Base-by-base conservation (phyloP, 1,284 basidiomycete species). In the Clitocybe nebularis region DNA sequence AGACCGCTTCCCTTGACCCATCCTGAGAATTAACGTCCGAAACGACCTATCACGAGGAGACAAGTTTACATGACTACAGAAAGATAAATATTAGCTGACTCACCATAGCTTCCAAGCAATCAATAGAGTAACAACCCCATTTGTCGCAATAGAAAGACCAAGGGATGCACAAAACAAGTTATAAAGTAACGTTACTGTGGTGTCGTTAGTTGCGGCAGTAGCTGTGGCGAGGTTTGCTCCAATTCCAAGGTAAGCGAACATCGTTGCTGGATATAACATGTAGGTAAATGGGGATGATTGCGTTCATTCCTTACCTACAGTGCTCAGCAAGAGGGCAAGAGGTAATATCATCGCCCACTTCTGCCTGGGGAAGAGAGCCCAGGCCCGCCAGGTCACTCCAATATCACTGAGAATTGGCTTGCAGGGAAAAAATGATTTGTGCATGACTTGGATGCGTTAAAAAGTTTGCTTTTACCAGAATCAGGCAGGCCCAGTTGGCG, bases 401-500 rank as follows among this genome's bases (percentile, higher is more conserved):
- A 37, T 37, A 25, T 37, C 36, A 24, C 23, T 37, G 23, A 37
- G 5, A 14, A 37, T 37, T 9, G 11, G 14, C 36, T 37, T 17
- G 32, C 16, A 11, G 21, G 9, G 32, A 20, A 16, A 33, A 19
- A 19, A 33, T 16, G 21, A 33, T 5, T 17, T 20, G n/a, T 33
- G 17, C 21, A 16, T 17, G 32, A 33, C 4, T 16, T 16, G 7
- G 9, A 7, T 33, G 21, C 17, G 14, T 17, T 33, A 20, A 7
- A 3, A 33, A 33, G 13, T 33, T 33, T 16, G 21, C 8, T 7
- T 33, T 33, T 20, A 33, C 32, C 32, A 33, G 17, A 17, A 33
- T 2, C 17, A 20, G 32, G 4, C n/a, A 16, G 5, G 14, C 17
- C 17, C 11, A 17, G 3, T 17, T 6, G 16, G 17, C 8, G 14